Evolutionary conservation across 768 basidiomycete genomes (phyloP), one percentile per base, ranked within the genome.

Genomic region (Termitomyces sp.): DNA sequence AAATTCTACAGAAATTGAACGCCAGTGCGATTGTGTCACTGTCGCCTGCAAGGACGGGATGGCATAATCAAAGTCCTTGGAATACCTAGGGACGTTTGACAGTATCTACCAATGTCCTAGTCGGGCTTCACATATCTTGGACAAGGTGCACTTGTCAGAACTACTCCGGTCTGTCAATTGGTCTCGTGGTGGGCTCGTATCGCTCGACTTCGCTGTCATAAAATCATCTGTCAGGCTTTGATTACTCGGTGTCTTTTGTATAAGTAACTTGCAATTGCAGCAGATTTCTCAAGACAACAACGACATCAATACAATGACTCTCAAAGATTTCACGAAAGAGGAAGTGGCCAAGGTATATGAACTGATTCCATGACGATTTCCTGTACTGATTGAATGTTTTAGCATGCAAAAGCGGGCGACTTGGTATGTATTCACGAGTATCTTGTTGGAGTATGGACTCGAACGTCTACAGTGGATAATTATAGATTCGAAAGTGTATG

Each of bases 401-500:
- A 63, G 59, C 62, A 65, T 53, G 58, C 47, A 2, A 63, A 57
- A 22, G 35, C 52, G 16, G 62, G 62, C 4, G 63, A 65, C 49
- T 40, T 65, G 18, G 62, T 63, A 52, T 32, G 57, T 50, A 38
- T 52, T 52, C 36, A 5, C 30, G n/a, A 16, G 6, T 26, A 7
- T n/a, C 28, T 49, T 1, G n/a, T 26, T 20, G 6, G 10, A 22
- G 24, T 26, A 14, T 40, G 32, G 3, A 4, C 52, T 41, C 22
- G 11, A 40, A 16, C 16, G 16, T 11, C 22, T 13, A 3, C 33
- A 65, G 62, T 65, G 62, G 64, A 49, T 63, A n/a, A 55, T 65
- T 13, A 52, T 65, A 7, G 64, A 65, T 41, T 65, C 62, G 2
- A 60, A 76, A 67, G 88, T 90, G 28, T 90, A 81, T 64, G 84